Conservation (phyloP, 2,329 filamentous ascomycete species). For the Leptographium radiaticola region DNA sequence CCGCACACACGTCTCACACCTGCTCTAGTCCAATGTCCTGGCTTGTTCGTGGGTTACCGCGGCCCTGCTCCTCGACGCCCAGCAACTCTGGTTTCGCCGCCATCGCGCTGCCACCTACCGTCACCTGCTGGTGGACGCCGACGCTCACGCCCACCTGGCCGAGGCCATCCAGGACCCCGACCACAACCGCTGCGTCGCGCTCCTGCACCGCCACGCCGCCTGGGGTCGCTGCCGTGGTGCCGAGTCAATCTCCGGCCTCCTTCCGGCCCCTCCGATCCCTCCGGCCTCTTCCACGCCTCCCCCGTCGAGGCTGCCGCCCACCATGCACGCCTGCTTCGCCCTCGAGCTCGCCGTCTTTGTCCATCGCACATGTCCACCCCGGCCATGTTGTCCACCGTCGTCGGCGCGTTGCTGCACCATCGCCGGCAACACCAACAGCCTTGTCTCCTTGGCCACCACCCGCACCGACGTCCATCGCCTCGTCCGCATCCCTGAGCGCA, state of each 20-base stretch:
- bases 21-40: constrained; percentile 2
- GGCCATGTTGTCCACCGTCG: neutral
- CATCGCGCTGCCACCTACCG: neutral
- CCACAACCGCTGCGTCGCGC: neutral
- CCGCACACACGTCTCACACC: neutral
- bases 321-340: neutral
- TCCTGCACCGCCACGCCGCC: neutral
- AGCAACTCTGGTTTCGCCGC: constrained; percentile 8
- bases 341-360: neutral
- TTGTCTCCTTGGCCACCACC: neutral
- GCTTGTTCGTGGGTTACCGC: constrained; percentile 8
- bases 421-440: neutral
- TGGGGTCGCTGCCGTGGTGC: neutral
- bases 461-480: constrained; percentile 14
- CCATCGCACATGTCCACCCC: neutral
- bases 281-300: neutral
- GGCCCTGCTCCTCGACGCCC: constrained; percentile 9
- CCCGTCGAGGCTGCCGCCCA: neutral
- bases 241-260: neutral
- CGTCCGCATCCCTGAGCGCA: constrained; percentile 14
- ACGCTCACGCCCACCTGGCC: neutral
- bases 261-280: neutral
- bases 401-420: neutral
- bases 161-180: neutral
- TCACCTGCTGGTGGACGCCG: neutral